Conservation (phyloP, 2,329 filamentous ascomycete species). For the Aureobasidium sp. region DNA sequence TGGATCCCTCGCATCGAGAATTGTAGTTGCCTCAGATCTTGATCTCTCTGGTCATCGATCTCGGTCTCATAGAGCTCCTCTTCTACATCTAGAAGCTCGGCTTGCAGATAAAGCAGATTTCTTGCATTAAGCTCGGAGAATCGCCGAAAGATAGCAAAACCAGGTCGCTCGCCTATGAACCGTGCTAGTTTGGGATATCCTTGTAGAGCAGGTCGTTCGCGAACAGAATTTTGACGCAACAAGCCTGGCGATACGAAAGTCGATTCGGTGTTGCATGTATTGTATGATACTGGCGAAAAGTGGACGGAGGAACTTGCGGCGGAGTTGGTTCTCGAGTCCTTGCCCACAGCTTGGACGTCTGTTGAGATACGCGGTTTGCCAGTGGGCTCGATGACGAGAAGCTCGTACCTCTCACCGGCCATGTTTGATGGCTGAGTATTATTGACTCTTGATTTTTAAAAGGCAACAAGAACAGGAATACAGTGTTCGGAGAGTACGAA, state of each 20-base stretch:
- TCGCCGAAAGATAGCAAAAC: slow-evolving; percentile 19
- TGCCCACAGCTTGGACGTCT: not conserved
- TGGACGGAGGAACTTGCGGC: not conserved
- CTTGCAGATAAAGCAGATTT: slow-evolving; percentile 21
- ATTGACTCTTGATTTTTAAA: not conserved
- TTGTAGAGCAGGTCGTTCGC: slow-evolving; percentile 13
- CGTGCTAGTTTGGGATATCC: slow-evolving; percentile 18
- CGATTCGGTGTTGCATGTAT: not conserved
- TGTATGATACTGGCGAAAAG: not conserved
- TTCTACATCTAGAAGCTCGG: slow-evolving; percentile 19
- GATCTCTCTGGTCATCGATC: slow-evolving; percentile 5
- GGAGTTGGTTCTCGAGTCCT: not conserved
- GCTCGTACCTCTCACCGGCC: not conserved
- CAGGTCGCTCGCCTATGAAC: slow-evolving; percentile 15
- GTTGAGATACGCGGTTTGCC: not conserved
- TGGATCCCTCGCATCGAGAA: slow-evolving; percentile 11
- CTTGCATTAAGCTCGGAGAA: slow-evolving; percentile 19
- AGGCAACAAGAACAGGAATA: not conserved
- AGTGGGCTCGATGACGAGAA: not conserved
- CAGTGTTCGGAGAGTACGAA: not conserved
- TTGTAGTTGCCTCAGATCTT: slow-evolving; percentile 15
- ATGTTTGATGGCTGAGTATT: not conserved
- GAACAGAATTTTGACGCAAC: slow-evolving; percentile 12
- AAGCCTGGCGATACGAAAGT: slow-evolving; percentile 13
- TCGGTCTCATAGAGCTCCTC: slow-evolving; percentile 18